phyloP scores from a whole-genome alignment of 768 basidiomycete species.

The Rhodotorula graminis region DNA sequence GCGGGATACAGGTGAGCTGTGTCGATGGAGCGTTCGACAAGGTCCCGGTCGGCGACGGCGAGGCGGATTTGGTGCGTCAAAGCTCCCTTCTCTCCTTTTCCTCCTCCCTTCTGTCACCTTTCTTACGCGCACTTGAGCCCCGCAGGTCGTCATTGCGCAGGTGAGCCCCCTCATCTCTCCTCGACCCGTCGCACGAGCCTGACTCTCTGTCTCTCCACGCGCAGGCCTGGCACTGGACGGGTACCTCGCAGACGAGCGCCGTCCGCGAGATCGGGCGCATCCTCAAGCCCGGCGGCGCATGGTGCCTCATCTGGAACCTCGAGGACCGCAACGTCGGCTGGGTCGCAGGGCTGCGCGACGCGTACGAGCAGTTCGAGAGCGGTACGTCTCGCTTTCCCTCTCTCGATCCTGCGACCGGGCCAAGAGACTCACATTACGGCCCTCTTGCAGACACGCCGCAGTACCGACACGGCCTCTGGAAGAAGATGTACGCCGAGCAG shows the following conservation, averaged over 20 bases:
- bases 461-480: conserved; percentile 33
- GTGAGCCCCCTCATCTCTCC: not conserved
- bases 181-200: not conserved
- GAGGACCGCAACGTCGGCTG: conserved; percentile 70
- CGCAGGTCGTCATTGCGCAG: conserved; percentile 24
- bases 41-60: conserved; percentile 59
- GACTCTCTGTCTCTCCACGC: not conserved
- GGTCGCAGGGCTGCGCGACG: conserved; percentile 67
- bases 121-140: no score
- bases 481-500: conserved; percentile 41
- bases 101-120: no score
- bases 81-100: no score
- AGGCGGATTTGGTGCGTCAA: conserved; percentile 69
- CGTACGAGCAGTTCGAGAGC: conserved; percentile 45
- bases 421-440: conserved; percentile 64
- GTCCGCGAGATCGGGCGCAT: conserved; percentile 71
- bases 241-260: conserved; percentile 69
- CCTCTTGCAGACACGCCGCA: conserved; percentile 4
- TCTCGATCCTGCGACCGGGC: conserved; percentile 64
- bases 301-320: conserved; percentile 82
- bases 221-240: conserved; percentile 87
- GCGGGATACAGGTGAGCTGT: conserved; percentile 49
- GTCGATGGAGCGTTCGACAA: conserved; percentile 67
- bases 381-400: conserved; percentile 75
- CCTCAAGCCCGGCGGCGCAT: conserved; percentile 66